A percentile compares a stretch with the other conserved stretches of the same genome.
phyloP scores from a whole-genome alignment of 2,329 filamentous ascomycete species.

The Penicillium sp. region DNA sequence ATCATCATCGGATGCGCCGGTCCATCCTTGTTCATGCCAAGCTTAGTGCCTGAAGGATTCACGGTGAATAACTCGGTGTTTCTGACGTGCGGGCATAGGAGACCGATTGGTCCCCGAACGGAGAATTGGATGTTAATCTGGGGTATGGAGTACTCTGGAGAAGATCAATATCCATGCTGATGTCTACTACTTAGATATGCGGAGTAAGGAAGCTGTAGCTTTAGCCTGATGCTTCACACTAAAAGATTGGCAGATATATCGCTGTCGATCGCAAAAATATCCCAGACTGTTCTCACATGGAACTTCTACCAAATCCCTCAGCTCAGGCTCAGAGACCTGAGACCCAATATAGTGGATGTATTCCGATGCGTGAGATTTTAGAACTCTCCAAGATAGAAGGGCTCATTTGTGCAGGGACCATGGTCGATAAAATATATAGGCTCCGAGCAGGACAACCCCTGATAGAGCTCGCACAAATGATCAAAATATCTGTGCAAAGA shows the following conservation, averaged over 20 bases:
- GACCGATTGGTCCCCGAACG: not conserved
- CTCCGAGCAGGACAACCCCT: not conserved
- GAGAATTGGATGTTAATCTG: not conserved
- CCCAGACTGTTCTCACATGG: not conserved
- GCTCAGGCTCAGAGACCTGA: not conserved
- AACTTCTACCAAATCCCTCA: not conserved
- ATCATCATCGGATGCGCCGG: not conserved
- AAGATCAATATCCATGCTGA: not conserved
- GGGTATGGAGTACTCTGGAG: not conserved
- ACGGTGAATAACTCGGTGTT: not conserved
- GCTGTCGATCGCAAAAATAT: not conserved
- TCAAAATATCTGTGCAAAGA: not conserved
- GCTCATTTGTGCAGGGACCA: not conserved
- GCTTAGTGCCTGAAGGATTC: constrained; percentile 9
- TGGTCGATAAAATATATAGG: not conserved
- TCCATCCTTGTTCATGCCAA: constrained; percentile 10
- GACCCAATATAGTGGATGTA: not conserved
- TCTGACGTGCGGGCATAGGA: not conserved
- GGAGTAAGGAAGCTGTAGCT: not conserved
- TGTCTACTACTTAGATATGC: not conserved
- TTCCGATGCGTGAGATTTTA: too few relatives aligned
- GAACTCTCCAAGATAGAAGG: not conserved
- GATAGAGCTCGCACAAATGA: not conserved
- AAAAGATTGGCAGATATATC: not conserved
- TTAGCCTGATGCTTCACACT: not conserved